phyloP scores from a whole-genome alignment of 768 basidiomycete species.

The Trametes gibbosa region DNA sequence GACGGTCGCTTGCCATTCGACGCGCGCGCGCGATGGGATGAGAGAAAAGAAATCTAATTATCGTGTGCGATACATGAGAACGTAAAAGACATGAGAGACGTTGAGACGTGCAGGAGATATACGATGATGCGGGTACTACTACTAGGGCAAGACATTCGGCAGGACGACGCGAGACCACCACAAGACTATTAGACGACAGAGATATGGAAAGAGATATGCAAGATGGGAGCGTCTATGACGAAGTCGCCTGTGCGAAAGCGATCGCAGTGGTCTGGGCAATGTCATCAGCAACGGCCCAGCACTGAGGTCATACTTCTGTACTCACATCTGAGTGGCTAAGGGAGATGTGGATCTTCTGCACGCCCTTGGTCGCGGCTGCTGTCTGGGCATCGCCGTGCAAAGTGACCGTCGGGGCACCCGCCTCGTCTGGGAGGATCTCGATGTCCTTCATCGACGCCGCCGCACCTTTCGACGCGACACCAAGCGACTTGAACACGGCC shows the following conservation, averaged over 20 bases:
- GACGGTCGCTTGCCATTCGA: background rate
- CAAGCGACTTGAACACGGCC: conserved; percentile 94
- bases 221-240: conserved; percentile 23
- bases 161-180: conserved; percentile 8
- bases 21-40: background rate
- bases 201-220: conserved; percentile 1
- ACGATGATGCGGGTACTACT: conserved; percentile 3
- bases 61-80: background rate
- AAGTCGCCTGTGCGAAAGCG: conserved; percentile 78
- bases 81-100: conserved; percentile 5
- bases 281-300: background rate
- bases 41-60: conserved; percentile 10
- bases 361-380: conserved; percentile 69
- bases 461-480: conserved; percentile 87
- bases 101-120: conserved; percentile 2
- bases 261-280: conserved; percentile 69
- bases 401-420: conserved; percentile 76
- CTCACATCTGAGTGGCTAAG: conserved; percentile 90
- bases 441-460: conserved; percentile 96
- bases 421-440: conserved; percentile 79
- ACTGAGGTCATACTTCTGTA: conserved; percentile 15
- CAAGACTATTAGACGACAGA: background rate
- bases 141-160: background rate
- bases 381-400: conserved; percentile 78
- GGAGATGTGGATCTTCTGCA: conserved; percentile 76